Conservation (phyloP, 1,139 yeast genomes). For the Yamadazyma kanchanaburiensis region DNA sequence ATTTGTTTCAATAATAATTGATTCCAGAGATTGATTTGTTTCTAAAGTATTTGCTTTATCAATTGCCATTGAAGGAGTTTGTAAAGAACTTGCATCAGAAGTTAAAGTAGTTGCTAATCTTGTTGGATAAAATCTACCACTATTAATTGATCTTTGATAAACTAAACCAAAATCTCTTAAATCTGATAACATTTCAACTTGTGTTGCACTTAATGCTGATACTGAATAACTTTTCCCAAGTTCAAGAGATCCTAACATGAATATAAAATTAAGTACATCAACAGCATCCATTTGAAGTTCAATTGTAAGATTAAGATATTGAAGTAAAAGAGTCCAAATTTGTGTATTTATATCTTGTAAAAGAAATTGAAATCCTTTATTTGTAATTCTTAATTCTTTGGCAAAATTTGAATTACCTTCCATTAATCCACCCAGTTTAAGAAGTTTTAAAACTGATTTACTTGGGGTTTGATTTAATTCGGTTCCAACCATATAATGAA, state of each 20-base stretch:
- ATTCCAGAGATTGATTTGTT: conserved; percentile 44
- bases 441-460: conserved; percentile 59
- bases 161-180: conserved; percentile 89
- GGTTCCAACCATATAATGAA: conserved; percentile 97
- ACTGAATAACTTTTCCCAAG: conserved; percentile 83
- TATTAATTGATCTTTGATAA: conserved; percentile 63
- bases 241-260: conserved; percentile 89
- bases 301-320: conserved; percentile 82
- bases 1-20: conserved; percentile 88
- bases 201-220: conserved; percentile 72
- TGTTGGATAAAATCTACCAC: conserved; percentile 81
- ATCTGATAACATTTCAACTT: conserved; percentile 83
- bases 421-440: conserved; percentile 82
- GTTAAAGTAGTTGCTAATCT: conserved; percentile 87
- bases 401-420: conserved; percentile 43
- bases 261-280: conserved; percentile 88
- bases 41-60: conserved; percentile 17
- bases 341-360: conserved; percentile 92
- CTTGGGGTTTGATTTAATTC: conserved; percentile 65
- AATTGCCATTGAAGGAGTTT: conserved; percentile 64
- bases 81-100: conserved; percentile 70
- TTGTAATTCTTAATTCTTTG: conserved; percentile 67
- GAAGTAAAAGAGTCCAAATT: conserved; percentile 87
- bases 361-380: conserved; percentile 88
- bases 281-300: conserved; percentile 91